Percentiles rank a stretch among this genome's conserved stretches.
Evolutionary conservation across 164 flowering plant species (phyloP).

Genomic region (Vitis labrusca): DNA sequence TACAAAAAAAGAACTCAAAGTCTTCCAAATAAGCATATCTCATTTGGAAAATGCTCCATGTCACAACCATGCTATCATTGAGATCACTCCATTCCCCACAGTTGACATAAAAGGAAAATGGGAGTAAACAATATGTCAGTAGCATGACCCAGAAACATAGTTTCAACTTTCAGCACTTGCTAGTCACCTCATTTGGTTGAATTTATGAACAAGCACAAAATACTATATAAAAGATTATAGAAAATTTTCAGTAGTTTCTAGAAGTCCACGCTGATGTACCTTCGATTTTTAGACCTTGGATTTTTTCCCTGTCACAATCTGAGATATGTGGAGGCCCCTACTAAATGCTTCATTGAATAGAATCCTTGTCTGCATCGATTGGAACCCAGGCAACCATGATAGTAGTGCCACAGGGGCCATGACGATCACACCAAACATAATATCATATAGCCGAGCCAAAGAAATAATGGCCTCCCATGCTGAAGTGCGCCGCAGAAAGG

Average conservation of each 20-base stretch:
- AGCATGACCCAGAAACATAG: neutral
- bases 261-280: neutral
- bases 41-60: neutral
- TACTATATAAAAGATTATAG: neutral
- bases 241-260: neutral
- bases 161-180: neutral
- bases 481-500: conserved; percentile 30
- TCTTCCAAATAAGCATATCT: neutral
- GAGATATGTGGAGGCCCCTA: conserved; percentile 55
- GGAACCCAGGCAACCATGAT: conserved; percentile 68
- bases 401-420: conserved; percentile 59
- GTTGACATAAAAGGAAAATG: neutral
- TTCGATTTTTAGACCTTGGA: conserved; percentile 9
- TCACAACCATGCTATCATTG: neutral
- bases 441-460: conserved; percentile 54
- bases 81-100: neutral
- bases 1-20: neutral
- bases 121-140: neutral
- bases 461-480: conserved; percentile 45
- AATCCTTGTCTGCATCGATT: conserved; percentile 65
- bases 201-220: neutral
- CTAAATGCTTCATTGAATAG: conserved; percentile 66
- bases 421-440: conserved; percentile 53
- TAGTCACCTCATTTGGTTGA: neutral
- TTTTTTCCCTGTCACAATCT: conserved; percentile 53